Base-by-base conservation (phyloP, 1,284 basidiomycete genomes). In the Pseudozyma sp. region DNA sequence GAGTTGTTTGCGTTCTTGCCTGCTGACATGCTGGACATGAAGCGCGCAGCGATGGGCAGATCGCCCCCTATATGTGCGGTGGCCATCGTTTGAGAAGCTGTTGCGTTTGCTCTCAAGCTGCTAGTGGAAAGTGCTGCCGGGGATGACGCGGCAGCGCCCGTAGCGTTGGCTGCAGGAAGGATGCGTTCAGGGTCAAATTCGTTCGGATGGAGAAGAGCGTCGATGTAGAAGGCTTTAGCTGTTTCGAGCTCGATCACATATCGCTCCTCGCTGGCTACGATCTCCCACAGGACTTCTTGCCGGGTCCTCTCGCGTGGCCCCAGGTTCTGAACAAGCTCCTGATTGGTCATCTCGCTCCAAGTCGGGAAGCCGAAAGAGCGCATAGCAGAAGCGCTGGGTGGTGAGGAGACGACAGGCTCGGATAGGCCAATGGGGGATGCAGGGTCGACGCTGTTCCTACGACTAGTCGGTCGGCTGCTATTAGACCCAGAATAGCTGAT, bases 201-300 rank as follows among this genome's bases (percentile, higher is more conserved):
- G 16, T 68, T 64, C 9, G 70, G 92, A 85, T 97, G 94, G 8
- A 99, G 89, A 18, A 98, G 89, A 4, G 93, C 91, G 70, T 92
- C 91, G 81, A 95, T 92, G 83, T 97, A 98, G 0, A 92, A 93
- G 70, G 95, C 93, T 86, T 93, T 95, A 88, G 97, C 91, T 86
- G 92, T 93, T 79, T 91, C 86, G 9, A 97, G 89, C 80, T 97
- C 95, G 73, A 89, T 89, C 34, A 97, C 94, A 84, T 97, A 97
- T 89, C 95, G 89, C 85, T 98, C 95, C 86, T 98, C 96, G 79
- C 93, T 95, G 43, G 93, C 92, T 50, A 99, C 95, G 77, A 99
- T 98, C 87, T 99, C 96, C 89, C 95, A 97, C 38, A 99, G 86
- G 3, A 98, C 96, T 87, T 99, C 96, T 85, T 98, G 96, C 54